Evolutionary conservation across 2,329 filamentous ascomycete species (phyloP), one percentile per base, ranked within the genome.

Genomic region (Ceratocystis eucalypticola): DNA sequence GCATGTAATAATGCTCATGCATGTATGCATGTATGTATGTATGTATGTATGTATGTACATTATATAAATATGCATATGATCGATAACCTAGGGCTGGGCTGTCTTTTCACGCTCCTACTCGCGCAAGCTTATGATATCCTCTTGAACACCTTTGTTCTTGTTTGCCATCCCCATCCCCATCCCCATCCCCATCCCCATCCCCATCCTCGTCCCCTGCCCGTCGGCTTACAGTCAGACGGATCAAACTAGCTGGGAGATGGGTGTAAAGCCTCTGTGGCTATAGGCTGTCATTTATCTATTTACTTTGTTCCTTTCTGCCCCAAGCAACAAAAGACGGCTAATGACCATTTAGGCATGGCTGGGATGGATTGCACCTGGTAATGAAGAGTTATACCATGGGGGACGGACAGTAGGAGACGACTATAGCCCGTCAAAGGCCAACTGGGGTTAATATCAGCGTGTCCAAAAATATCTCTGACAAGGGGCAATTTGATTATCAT

Each of bases 401-500:
- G 33, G 55, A 59, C 37, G 61, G 61, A 28, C 44, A 22, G 37
- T n/a, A 17, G 44, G 61, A 22, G 37, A 20, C 5, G 62, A 22
- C 28, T 53, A 64, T 64, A 64, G 45, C 37, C 10, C 37, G 28
- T 53, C 28, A 30, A 53, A 33, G 48, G n/a, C 61, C 12, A 3
- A 12, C 28, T 44, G 8, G 37, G 61, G 20, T 25, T 44, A 28
- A 62, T 45, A 62, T 44, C 20, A 44, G 45, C n/a, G 20, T 15
- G 17, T 25, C 37, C 61, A 62, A 48, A 62, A 48, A 48, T 45
- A 44, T 48, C 37, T 45, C 45, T 48, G 61, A 61, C 37, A 61
- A 57, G 53, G 64, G 48, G 48, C 48, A 30, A 59, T 12, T 30
- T 20, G 17, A 22, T 33, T 59, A 59, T 33, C 28, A 59, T 33